Percentiles rank a stretch among this genome's conserved stretches.
phyloP scores from a whole-genome alignment of 2,329 filamentous ascomycete species.

The Ophiostoma populinum region DNA sequence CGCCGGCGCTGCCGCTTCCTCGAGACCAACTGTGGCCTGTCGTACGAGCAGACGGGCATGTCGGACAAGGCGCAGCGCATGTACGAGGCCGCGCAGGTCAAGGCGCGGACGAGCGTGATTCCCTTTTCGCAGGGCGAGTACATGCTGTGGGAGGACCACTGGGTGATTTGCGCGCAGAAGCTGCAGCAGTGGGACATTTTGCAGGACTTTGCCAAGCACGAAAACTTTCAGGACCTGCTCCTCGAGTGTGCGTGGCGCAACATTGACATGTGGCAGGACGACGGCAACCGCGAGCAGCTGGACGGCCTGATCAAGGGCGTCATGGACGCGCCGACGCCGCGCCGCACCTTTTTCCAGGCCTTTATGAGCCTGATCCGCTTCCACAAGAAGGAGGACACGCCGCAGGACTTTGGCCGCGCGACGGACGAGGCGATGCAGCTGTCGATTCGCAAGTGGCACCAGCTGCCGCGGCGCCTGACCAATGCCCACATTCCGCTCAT shows the following conservation, averaged over 20 bases:
- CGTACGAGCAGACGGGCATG: conserved; percentile 97
- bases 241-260: conserved; percentile 92
- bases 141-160: conserved; percentile 99
- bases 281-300: conserved; percentile 72
- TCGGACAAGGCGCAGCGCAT: conserved; percentile 98
- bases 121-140: conserved; percentile 95
- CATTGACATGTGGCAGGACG: conserved; percentile 83
- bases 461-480: conserved; percentile 82
- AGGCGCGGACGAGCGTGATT: conserved; percentile 86
- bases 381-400: conserved; percentile 70
- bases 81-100: conserved; percentile 94
- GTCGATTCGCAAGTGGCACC: conserved; percentile 96
- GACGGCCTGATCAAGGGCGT: conserved; percentile 92
- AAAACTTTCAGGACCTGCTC: conserved; percentile 93
- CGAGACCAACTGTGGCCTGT: conserved; percentile 91
- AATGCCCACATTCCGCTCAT: conserved; percentile 89
- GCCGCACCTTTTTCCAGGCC: conserved; percentile 90
- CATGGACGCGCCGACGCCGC: conserved; percentile 89
- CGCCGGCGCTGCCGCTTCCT: conserved; percentile 87
- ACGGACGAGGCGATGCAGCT: conserved; percentile 96
- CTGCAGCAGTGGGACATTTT: conserved; percentile 98
- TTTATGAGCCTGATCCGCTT: conserved; percentile 95
- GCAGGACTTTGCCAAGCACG: conserved; percentile 94
- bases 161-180: conserved; percentile 94
- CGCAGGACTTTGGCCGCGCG: conserved; percentile 68